phyloP scores from a whole-genome alignment of 768 basidiomycete genomes.

The Amanita pallidorosea region DNA sequence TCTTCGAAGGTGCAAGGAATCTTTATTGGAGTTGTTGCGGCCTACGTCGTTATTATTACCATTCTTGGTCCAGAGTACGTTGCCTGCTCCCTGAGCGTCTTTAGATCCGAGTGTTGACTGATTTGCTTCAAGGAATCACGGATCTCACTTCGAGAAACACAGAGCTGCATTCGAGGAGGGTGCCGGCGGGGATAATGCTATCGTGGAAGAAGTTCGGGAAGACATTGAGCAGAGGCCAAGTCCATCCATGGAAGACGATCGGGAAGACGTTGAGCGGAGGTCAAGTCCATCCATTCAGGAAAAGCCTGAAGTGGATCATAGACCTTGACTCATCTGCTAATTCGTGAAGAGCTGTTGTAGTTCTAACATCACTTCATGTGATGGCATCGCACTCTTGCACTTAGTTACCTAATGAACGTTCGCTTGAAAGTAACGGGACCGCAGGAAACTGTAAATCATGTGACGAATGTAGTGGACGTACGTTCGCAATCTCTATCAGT shows the following conservation, averaged over 20 bases:
- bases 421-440: too few relatives aligned
- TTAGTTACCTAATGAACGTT: too few relatives aligned
- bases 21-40: conserved; percentile 73
- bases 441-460: too few relatives aligned
- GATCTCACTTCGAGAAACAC: conserved; percentile 76
- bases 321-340: too few relatives aligned
- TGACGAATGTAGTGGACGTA: too few relatives aligned
- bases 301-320: too few relatives aligned
- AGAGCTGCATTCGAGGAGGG: conserved; percentile 75
- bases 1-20: conserved; percentile 66
- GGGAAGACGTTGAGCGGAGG: too few relatives aligned
- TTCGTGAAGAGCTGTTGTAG: too few relatives aligned
- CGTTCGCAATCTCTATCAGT: too few relatives aligned
- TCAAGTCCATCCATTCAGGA: too few relatives aligned
- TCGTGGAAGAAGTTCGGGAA: conserved; percentile 15
- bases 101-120: neutral
- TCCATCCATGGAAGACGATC: neutral
- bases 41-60: conserved; percentile 66
- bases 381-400: too few relatives aligned
- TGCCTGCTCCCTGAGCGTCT: neutral
- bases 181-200: conserved; percentile 36
- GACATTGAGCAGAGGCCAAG: neutral
- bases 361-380: too few relatives aligned
- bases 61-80: conserved; percentile 70
- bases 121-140: conserved; percentile 42